Evolutionary conservation across 352 stramenopile genomes (phyloP).

Genomic region (Poterioochromonas sp.): DNA sequence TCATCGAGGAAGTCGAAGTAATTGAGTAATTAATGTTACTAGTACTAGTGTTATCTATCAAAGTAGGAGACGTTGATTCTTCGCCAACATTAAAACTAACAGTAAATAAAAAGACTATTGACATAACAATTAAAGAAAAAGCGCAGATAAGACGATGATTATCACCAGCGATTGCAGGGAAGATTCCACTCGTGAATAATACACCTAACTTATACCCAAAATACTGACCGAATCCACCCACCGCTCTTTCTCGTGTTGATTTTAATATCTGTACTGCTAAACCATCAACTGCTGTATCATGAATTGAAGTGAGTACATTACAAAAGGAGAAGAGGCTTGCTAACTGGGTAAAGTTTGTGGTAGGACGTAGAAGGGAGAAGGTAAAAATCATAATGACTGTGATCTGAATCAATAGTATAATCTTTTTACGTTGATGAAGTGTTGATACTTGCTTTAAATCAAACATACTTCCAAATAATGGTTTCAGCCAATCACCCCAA

Average conservation of each 20-base stretch:
- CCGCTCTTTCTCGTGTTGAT: neutral
- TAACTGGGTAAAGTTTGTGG: neutral
- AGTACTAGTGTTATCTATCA: neutral
- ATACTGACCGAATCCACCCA: neutral
- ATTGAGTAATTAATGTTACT: neutral
- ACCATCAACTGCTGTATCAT: neutral
- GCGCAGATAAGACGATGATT: neutral
- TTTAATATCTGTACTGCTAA: neutral
- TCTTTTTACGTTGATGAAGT: neutral
- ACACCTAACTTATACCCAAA: neutral
- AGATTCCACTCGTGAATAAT: neutral
- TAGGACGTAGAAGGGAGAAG: neutral
- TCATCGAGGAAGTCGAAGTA: neutral
- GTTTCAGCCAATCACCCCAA: neutral
- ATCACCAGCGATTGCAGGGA: neutral
- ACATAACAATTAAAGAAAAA: neutral
- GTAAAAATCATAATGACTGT: neutral
- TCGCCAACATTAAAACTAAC: too few relatives aligned
- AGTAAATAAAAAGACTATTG: neutral
- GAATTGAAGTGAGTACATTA: neutral
- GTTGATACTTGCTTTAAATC: neutral
- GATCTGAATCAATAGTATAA: neutral
- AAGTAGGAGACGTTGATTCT: too few relatives aligned
- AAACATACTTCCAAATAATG: neutral
- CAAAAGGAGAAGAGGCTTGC: neutral